phyloP scores from a whole-genome alignment of 2,329 filamentous ascomycete genomes.

The Rhynchosporium secalis region DNA sequence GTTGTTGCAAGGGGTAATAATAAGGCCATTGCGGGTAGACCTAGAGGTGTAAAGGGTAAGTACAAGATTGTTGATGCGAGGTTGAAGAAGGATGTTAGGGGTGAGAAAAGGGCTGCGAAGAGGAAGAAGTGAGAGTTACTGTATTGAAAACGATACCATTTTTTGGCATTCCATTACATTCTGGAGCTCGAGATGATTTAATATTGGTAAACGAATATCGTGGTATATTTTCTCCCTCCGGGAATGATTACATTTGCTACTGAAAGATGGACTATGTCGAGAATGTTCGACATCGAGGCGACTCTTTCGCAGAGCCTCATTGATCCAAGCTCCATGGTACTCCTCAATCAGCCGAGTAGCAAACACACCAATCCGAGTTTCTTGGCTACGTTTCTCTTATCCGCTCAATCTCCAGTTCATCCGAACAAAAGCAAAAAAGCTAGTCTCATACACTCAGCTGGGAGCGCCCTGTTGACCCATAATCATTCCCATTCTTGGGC shows the following conservation, averaged over 20 bases:
- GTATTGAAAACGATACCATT: conserved; percentile 14
- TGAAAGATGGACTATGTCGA: too few species aligned
- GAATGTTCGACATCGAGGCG: too few species aligned
- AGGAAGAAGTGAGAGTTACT: conserved; percentile 55
- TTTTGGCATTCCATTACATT: not conserved
- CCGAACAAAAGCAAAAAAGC: not conserved
- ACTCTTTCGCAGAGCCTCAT: too few species aligned
- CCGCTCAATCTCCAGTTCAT: not conserved
- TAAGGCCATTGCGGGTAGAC: conserved; percentile 80
- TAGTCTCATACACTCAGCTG: too few species aligned
- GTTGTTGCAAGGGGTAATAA: conserved; percentile 87
- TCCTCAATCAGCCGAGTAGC: too few species aligned
- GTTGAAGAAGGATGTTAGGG: conserved; percentile 94
- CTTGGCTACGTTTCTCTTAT: not conserved
- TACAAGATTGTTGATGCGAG: conserved; percentile 97
- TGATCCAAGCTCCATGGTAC: too few species aligned
- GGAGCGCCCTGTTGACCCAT: not conserved
- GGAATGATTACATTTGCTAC: too few species aligned
- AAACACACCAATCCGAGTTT: not conserved
- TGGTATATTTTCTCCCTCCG: too few species aligned
- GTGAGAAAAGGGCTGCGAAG: conserved; percentile 78
- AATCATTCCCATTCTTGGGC: too few species aligned
- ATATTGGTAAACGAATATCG: not conserved
- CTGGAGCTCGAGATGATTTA: not conserved
- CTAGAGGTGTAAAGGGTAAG: conserved; percentile 88